Conservation (phyloP, 352 stramenopile genomes). For the Phytophthora crassamura region DNA sequence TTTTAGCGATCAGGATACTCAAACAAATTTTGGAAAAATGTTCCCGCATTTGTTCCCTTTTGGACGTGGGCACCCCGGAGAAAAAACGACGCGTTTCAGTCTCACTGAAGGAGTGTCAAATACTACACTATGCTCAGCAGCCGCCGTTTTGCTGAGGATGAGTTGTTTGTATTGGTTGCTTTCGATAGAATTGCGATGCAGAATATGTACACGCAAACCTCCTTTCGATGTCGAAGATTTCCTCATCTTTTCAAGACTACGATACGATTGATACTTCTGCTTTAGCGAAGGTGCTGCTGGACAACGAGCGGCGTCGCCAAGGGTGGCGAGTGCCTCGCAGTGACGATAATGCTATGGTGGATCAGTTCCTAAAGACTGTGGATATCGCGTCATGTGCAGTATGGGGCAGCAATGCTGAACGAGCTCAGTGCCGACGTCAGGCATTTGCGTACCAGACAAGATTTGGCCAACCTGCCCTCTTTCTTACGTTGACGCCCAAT, state of each 20-base stretch:
- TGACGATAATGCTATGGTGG: background rate
- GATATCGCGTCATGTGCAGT: conserved; percentile 6
- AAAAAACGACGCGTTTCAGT: background rate
- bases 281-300: background rate
- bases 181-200: conserved; percentile 10
- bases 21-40: background rate
- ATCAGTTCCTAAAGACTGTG: conserved; percentile 1
- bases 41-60: conserved; percentile 1
- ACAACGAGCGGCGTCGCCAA: conserved; percentile 3
- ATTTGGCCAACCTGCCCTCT: conserved; percentile 1
- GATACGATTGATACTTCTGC: conserved; percentile 1
- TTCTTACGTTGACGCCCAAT: conserved; percentile 6
- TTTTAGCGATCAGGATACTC: background rate
- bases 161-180: conserved; percentile 6
- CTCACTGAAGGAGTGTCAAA: conserved; percentile 6
- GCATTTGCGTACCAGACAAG: conserved; percentile 7
- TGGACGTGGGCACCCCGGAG: conserved; percentile 6
- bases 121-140: conserved; percentile 8
- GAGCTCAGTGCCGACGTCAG: conserved; percentile 3
- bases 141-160: conserved; percentile 15
- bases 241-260: conserved; percentile 3
- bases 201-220: conserved; percentile 15
- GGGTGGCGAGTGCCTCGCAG: background rate
- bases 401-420: conserved; percentile 14
- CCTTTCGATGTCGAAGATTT: background rate